Evolutionary conservation across 371 early-diverging fungal genomes (phyloP), one percentile per base, ranked within the genome.

Genomic region (Mortierella sp.): DNA sequence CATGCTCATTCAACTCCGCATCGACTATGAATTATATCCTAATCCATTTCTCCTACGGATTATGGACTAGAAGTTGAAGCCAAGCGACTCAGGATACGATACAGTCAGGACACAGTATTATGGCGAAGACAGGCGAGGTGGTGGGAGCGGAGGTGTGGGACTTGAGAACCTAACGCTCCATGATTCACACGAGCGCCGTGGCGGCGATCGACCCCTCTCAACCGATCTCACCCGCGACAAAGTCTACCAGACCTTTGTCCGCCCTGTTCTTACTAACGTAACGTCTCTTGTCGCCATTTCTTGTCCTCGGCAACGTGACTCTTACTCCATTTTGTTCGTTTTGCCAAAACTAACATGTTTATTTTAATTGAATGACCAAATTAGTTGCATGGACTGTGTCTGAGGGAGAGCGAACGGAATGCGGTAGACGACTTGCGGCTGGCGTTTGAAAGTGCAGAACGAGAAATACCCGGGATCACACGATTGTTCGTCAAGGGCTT

Each of bases 381-480:
- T 11, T 50, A 86, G 84, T 57, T 88, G 8, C 87, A 93, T 83
- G 84, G 89, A 31, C 90, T 89, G 31, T 89, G 90, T 26, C 82
- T 89, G 16, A 88, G 90, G 53, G 88, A 90, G 50, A 90, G 90
- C 44, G 91, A 91, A 44, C 89, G 91, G 70, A 88, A 89, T 61
- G 92, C 92, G 14, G 80, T 93, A 19, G 93, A 93, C 54, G 87
- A 89, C 16, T 77, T 94, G 43, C 89, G 89, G 76, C 82, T 89
- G 77, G 90, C 93, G n/a, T 92, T 94, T 74, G 90, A 92, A 43
- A 86, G 88, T 50, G 93, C 91, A 21, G 94, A 94, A 72, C 82
- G 90, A 19, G 93, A 93, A 79, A 89, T 90, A 69, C 94, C 94
- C 10, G 93, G 93, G 16, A 88, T 92, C 46, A 86, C 92, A 5